These are phyloP conservation scores for Metarhizium guizhouense DNA, from an alignment of 2,329 filamentous ascomycete genomes.

Conservation along the genomic window DNA sequence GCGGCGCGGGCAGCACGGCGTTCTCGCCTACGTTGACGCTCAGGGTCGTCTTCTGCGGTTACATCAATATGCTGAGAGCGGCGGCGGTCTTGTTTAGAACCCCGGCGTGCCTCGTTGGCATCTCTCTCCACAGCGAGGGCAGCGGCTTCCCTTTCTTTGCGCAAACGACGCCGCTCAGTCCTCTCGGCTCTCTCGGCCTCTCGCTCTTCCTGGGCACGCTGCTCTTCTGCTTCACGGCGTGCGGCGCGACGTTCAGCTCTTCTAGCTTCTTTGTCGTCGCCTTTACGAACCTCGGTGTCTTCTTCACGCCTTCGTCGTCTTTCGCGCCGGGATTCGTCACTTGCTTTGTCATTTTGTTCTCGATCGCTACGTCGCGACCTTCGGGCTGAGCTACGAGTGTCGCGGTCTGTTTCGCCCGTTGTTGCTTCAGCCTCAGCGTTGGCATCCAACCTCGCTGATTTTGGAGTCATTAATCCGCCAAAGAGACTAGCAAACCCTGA, in stretches of 20 bases:
- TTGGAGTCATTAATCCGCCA: constrained; percentile 45
- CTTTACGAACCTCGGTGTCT: constrained; percentile 40
- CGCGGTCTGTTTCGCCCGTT: constrained; percentile 46
- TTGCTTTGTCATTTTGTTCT: constrained; percentile 26
- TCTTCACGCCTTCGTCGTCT: constrained; percentile 47
- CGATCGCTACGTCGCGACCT: constrained; percentile 47
- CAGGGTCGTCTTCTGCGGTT: constrained; percentile 38
- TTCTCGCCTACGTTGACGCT: constrained; percentile 43
- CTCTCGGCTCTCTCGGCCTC: constrained; percentile 41
- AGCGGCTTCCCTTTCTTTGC: constrained; percentile 39
- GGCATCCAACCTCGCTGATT: constrained; percentile 35
- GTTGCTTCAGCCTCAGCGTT: constrained; percentile 39
- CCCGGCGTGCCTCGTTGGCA: constrained; percentile 35
- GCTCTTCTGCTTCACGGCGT: constrained; percentile 40
- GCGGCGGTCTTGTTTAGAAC: constrained; percentile 40
- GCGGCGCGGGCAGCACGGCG: constrained; percentile 34
- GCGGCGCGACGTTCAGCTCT: constrained; percentile 44
- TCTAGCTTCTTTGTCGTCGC: constrained; percentile 51
- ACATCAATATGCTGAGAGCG: constrained; percentile 34
- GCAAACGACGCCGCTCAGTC: constrained; percentile 39
- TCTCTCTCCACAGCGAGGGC: constrained; percentile 31
- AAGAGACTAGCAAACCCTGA: constrained; percentile 53
- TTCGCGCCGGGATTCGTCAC: constrained; percentile 47
- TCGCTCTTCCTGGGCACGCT: constrained; percentile 37
- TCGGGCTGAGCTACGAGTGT: constrained; percentile 55